phyloP scores from a whole-genome alignment of 2,329 filamentous ascomycete species.

The Laburnicola sp. region DNA sequence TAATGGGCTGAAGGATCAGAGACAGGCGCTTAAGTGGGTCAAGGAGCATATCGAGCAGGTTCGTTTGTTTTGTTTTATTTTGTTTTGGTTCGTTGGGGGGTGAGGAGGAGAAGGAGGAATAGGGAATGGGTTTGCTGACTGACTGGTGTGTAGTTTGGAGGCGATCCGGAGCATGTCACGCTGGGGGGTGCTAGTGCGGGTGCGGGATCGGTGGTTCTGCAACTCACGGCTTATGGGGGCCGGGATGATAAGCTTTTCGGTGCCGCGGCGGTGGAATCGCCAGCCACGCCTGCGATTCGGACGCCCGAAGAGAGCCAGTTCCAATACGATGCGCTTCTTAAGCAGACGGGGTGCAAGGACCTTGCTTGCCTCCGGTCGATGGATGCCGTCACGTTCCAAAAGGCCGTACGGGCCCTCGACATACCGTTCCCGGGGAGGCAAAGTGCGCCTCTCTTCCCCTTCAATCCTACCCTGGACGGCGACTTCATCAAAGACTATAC shows the following conservation, averaged over 20 bases:
- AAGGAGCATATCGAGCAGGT: slow-evolving; percentile 38
- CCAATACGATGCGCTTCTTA: slow-evolving; percentile 46
- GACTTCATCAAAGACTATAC: slow-evolving; percentile 48
- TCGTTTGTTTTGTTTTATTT: slow-evolving; percentile 9
- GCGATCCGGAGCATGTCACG: slow-evolving; percentile 45
- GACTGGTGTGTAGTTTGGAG: slow-evolving; percentile 38
- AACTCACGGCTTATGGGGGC: slow-evolving; percentile 44
- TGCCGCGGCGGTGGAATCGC: slow-evolving; percentile 39
- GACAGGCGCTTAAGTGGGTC: slow-evolving; percentile 43
- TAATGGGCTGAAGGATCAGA: slow-evolving; percentile 45
- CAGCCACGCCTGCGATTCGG: slow-evolving; percentile 46
- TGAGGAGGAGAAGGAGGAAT: no score
- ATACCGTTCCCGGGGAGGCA: slow-evolving; percentile 45
- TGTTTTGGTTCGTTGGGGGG: no score
- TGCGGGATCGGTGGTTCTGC: slow-evolving; percentile 44
- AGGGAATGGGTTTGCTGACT: not conserved
- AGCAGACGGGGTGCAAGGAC: slow-evolving; percentile 41
- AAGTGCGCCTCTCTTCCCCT: slow-evolving; percentile 45
- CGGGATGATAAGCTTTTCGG: slow-evolving; percentile 43
- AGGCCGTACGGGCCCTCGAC: slow-evolving; percentile 39
- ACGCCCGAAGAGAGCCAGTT: slow-evolving; percentile 46
- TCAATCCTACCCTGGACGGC: slow-evolving; percentile 49
- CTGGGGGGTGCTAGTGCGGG: slow-evolving; percentile 47
- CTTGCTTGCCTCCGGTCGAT: slow-evolving; percentile 46
- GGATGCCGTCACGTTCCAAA: slow-evolving; percentile 45